Percentiles rank a stretch among this genome's conserved stretches.
Conservation (phyloP, 1,284 basidiomycete genomes). For the Inonotus obliquus region DNA sequence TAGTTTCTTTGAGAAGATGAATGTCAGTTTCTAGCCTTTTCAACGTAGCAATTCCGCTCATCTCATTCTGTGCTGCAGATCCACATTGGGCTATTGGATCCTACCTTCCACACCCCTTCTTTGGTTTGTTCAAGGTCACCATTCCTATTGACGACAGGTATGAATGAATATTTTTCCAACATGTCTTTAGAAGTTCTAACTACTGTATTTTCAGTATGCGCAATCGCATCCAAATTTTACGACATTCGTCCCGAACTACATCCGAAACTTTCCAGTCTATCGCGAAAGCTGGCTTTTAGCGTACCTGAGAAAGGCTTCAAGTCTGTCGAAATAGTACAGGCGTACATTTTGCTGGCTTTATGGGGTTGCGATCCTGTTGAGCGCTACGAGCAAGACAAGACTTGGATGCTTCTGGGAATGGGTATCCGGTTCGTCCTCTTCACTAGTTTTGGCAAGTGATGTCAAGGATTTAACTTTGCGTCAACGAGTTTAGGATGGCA, state of each 20-base stretch:
- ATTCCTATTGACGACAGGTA: constrained; percentile 89
- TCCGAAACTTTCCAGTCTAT: constrained; percentile 72
- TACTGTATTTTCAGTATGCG: constrained; percentile 62
- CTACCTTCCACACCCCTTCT: constrained; percentile 86
- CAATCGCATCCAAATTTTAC: constrained; percentile 91
- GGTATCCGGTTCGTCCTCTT: constrained; percentile 58
- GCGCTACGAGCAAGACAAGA: constrained; percentile 94
- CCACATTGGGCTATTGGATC: constrained; percentile 73
- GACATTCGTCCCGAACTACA: constrained; percentile 81
- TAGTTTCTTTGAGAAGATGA: constrained; percentile 76
- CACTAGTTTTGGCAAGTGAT: constrained; percentile 13
- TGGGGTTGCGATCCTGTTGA: constrained; percentile 92
- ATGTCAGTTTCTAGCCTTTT: constrained; percentile 40
- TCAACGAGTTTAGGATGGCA: constrained; percentile 68
- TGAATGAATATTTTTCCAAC: constrained; percentile 47
- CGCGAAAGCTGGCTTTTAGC: constrained; percentile 89
- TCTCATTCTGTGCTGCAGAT: constrained; percentile 39
- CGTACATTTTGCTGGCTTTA: constrained; percentile 76
- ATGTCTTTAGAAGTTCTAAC: neutral
- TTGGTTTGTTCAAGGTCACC: constrained; percentile 89
- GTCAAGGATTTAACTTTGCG: constrained; percentile 5
- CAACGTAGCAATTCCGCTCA: neutral
- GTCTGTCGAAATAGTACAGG: constrained; percentile 92
- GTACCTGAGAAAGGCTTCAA: constrained; percentile 87
- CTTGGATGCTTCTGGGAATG: constrained; percentile 88